A percentile compares a stretch with the other conserved stretches of the same genome.
Evolutionary conservation across 352 stramenopile genomes (phyloP).

Genomic region (Hyaloperonospora brassicae): DNA sequence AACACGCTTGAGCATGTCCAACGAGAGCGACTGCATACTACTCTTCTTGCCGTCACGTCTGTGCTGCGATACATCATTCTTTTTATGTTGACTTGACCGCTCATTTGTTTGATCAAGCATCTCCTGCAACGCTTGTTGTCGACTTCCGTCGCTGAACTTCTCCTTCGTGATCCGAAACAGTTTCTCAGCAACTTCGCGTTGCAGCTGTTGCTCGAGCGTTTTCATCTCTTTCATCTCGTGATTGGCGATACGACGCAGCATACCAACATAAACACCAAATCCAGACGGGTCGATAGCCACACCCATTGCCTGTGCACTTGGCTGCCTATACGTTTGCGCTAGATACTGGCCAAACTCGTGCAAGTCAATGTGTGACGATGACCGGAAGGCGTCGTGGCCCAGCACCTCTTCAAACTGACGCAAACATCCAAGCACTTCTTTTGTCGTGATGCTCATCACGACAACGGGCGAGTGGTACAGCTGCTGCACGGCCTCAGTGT

Average conservation of each 20-base stretch:
- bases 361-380: conserved; percentile 49
- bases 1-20: conserved; percentile 75
- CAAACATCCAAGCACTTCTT: conserved; percentile 56
- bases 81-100: conserved; percentile 10
- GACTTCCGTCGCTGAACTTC: conserved; percentile 79
- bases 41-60: conserved; percentile 16
- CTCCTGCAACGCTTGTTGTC: conserved; percentile 59
- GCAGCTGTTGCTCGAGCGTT: conserved; percentile 70
- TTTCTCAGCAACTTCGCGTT: conserved; percentile 63
- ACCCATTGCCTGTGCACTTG: conserved; percentile 54
- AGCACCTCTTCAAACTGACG: conserved; percentile 60
- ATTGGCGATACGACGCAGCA: conserved; percentile 64
- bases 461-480: conserved; percentile 40
- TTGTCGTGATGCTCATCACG: conserved; percentile 54
- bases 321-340: conserved; percentile 55
- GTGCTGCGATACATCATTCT: conserved; percentile 10
- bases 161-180: conserved; percentile 81
- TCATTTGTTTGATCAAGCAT: conserved; percentile 35
- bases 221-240: conserved; percentile 80
- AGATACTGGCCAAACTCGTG: conserved; percentile 68
- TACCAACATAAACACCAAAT: conserved; percentile 71
- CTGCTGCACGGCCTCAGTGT: conserved; percentile 69
- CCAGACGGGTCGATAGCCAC: conserved; percentile 51
- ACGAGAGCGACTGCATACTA: conserved; percentile 51
- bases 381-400: conserved; percentile 55